Base-by-base conservation (phyloP, 1,284 basidiomycete genomes). In the Apiotrichum veenhuisii region DNA sequence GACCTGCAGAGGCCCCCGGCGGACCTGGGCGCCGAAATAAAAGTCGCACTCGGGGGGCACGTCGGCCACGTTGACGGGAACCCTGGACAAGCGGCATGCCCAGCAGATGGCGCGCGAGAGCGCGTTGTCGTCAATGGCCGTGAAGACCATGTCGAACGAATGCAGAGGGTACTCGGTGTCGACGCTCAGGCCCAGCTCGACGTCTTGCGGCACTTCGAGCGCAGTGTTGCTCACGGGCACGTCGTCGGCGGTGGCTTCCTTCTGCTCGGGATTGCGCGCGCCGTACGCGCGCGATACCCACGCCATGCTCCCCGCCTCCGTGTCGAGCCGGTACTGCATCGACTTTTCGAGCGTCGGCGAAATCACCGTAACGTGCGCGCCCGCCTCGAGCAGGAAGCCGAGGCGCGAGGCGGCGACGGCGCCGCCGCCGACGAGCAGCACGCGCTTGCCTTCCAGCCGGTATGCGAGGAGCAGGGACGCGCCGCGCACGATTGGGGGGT, bases 11-110 rank as follows among this genome's bases (percentile, higher is more conserved):
- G 94, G 91, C 0, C 95, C 94, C 61, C 87, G 83, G 37, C 91
- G 86, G 58, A 98, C 87, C 72, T 94, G 88, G 1, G 91, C 89
- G 45, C 96, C 96, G 78, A 98, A 98, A 80, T 96, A 98, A 73
- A 98, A 98, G 78, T 98, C 95, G 80, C 95, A 98, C 56, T 85
- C 83, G 47, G 89, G 85, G 3, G 95, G 96, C 50, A 98, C 90
- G 78, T 98, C 95, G 33, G 96, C 95, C 57, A 94, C 92, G 76
- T 98, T 98, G 61, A 96, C 87, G 4, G 92, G 91, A 51, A 97
- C 88, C 52, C 81, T 83, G 44, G 78, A 81, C 30, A 81, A 79
- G 50, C 91, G 80, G 68, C 88, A 88, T 64, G 88, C 80, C 15
- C 82, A 74, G 70, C 85, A 90, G 53, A 98, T 92, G 34, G 65